These are phyloP conservation scores for Salvia sclarea DNA, from an alignment of 305 asterid genomes.

Conservation along the genomic window DNA sequence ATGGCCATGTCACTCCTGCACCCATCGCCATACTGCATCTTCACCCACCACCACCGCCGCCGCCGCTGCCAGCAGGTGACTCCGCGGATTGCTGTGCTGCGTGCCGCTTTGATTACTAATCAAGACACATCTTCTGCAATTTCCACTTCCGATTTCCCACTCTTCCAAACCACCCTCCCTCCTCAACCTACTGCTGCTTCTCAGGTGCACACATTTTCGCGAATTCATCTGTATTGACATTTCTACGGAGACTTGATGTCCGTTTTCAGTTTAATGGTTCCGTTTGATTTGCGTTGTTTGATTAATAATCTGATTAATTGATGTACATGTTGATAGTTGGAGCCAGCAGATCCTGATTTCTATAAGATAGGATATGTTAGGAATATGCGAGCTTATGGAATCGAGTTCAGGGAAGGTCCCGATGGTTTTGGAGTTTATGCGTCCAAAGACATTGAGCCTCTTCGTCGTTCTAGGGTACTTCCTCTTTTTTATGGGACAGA, in stretches of 20 bases:
- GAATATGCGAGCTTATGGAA: conserved; percentile 92
- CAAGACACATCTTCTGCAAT: conserved; percentile 38
- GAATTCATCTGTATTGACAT: background rate
- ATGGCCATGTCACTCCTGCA: conserved; percentile 49
- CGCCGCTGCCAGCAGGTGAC: conserved; percentile 35
- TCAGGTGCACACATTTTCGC: conserved; percentile 41
- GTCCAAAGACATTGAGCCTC: conserved; percentile 87
- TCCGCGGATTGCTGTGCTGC: conserved; percentile 36
- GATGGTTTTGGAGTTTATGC: conserved; percentile 96
- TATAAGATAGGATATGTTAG: conserved; percentile 87
- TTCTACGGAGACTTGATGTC: background rate
- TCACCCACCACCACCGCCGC: conserved; percentile 28
- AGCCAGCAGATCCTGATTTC: conserved; percentile 93
- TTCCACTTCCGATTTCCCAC: conserved; percentile 49
- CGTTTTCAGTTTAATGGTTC: background rate
- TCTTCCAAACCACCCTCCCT: conserved; percentile 49
- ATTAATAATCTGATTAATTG: conserved; percentile 19
- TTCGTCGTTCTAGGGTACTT: conserved; percentile 93
- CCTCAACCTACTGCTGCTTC: conserved; percentile 61
- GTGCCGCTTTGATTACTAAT: conserved; percentile 41
- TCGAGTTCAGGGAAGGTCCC: conserved; percentile 95
- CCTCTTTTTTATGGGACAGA: conserved; percentile 14
- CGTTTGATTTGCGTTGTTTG: conserved; percentile 13
- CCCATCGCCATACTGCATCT: conserved; percentile 32
- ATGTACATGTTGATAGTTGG: conserved; percentile 52